These are phyloP conservation scores for Wolfiporia cocos DNA, from an alignment of 1,284 basidiomycete genomes.

Conservation along the genomic window DNA sequence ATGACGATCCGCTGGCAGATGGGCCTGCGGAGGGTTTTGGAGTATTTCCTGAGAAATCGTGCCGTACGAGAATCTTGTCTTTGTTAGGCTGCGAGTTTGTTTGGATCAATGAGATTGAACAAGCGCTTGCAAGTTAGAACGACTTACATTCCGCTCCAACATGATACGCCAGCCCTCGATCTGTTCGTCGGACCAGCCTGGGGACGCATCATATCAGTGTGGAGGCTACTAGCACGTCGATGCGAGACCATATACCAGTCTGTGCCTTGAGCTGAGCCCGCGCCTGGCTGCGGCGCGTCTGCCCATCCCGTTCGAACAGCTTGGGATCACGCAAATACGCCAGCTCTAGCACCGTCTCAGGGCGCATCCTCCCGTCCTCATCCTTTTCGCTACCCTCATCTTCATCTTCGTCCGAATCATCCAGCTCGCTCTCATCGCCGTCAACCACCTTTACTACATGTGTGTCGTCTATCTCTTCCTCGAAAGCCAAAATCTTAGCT, in stretches of 20 bases:
- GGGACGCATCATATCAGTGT: not conserved
- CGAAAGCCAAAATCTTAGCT: slow-evolving; percentile 33
- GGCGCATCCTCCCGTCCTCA: slow-evolving; percentile 24
- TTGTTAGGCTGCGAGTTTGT: slow-evolving; percentile 69
- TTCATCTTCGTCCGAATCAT: slow-evolving; percentile 44
- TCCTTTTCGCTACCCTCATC: slow-evolving; percentile 46
- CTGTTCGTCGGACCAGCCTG: slow-evolving; percentile 69
- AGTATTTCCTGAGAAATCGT: slow-evolving; percentile 69
- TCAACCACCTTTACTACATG: slow-evolving; percentile 46
- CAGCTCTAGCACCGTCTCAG: slow-evolving; percentile 66
- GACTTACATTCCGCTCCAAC: slow-evolving; percentile 72
- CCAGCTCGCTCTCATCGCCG: slow-evolving; percentile 55
- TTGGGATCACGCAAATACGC: slow-evolving; percentile 71
- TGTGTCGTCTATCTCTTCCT: slow-evolving; percentile 43
- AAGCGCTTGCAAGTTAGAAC: no score
- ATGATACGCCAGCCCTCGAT: slow-evolving; percentile 87
- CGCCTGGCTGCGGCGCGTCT: slow-evolving; percentile 61
- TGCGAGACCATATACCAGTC: slow-evolving; percentile 40
- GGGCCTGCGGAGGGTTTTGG: slow-evolving; percentile 13
- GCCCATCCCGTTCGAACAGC: slow-evolving; percentile 71
- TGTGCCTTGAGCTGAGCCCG: slow-evolving; percentile 58
- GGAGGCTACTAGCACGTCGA: not conserved
- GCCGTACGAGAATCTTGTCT: slow-evolving; percentile 62
- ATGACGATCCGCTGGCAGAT: slow-evolving; percentile 12
- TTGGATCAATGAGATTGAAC: no score